Conservation (phyloP, 2,329 filamentous ascomycete species). For the Lasiodiplodia sp. region DNA sequence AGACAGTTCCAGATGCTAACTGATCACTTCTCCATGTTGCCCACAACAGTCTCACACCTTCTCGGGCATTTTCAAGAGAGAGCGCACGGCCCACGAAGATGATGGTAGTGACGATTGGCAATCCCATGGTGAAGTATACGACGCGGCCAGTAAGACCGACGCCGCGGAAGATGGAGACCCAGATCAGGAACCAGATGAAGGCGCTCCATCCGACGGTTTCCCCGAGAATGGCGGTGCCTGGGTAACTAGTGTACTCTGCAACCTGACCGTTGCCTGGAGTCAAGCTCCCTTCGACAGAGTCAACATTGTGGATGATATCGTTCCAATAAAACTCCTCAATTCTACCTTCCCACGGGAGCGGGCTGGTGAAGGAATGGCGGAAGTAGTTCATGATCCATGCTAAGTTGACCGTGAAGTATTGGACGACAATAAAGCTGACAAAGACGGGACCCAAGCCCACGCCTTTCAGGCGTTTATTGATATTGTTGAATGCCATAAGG, state of each 20-base stretch:
- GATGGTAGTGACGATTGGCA: slow-evolving; percentile 64
- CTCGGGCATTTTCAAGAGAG: slow-evolving; percentile 62
- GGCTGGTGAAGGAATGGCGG: slow-evolving; percentile 61
- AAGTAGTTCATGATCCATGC: slow-evolving; percentile 69
- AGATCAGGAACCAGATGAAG: slow-evolving; percentile 67
- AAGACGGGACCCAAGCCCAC: slow-evolving; percentile 61
- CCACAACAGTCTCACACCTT: slow-evolving; percentile 60
- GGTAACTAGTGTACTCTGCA: slow-evolving; percentile 56
- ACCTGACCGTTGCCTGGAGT: slow-evolving; percentile 50
- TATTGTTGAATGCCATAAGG: slow-evolving; percentile 61
- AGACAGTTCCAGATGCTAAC: slow-evolving; percentile 60
- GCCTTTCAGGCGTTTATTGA: slow-evolving; percentile 62
- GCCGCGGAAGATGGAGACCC: slow-evolving; percentile 66
- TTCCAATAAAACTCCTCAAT: slow-evolving; percentile 59
- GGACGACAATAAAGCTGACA: slow-evolving; percentile 62
- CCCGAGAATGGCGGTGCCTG: slow-evolving; percentile 56
- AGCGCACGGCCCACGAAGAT: slow-evolving; percentile 62
- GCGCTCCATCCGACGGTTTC: slow-evolving; percentile 66
- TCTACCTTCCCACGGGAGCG: slow-evolving; percentile 61
- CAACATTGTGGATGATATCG: slow-evolving; percentile 58
- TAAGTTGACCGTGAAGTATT: slow-evolving; percentile 64
- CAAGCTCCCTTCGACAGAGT: slow-evolving; percentile 43
- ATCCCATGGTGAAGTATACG: slow-evolving; percentile 68
- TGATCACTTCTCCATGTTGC: slow-evolving; percentile 59
- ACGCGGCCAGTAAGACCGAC: slow-evolving; percentile 65